Percentiles rank a stretch among this genome's conserved stretches.
Conservation (phyloP, 805 yeast genomes). For the Phaffomyces opuntiae region DNA sequence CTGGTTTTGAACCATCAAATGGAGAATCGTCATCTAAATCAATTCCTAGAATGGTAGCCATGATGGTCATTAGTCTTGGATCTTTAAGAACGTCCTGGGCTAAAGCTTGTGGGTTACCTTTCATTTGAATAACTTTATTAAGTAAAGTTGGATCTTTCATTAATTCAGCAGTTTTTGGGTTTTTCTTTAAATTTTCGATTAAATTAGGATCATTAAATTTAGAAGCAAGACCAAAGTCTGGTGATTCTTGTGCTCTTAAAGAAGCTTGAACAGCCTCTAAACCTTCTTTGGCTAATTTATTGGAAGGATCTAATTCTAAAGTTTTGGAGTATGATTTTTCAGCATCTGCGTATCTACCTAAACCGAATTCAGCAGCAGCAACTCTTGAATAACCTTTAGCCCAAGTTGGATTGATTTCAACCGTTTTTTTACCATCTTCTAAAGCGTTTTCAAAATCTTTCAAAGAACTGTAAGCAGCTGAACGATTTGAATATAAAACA, state of each 20-base stretch:
- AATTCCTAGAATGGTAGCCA: conserved; percentile 82
- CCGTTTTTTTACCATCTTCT: conserved; percentile 79
- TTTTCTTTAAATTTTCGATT: conserved; percentile 63
- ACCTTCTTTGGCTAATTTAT: conserved; percentile 85
- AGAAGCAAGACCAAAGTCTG: conserved; percentile 70
- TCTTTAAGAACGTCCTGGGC: conserved; percentile 67
- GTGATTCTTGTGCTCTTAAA: conserved; percentile 38
- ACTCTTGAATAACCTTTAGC: conserved; percentile 92
- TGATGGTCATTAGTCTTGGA: conserved; percentile 80
- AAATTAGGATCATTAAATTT: conserved; percentile 77
- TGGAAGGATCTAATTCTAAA: conserved; percentile 68
- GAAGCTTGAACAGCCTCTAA: conserved; percentile 62
- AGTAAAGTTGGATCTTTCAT: conserved; percentile 86
- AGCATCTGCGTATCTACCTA: conserved; percentile 73
- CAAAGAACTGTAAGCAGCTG: conserved; percentile 82
- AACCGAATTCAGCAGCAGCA: conserved; percentile 90
- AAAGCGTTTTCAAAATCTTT: conserved; percentile 69
- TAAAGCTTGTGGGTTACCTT: conserved; percentile 68
- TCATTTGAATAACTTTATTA: conserved; percentile 53
- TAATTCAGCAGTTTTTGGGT: conserved; percentile 83
- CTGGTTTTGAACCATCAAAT: conserved; percentile 8
- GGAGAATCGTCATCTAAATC: conserved; percentile 41
- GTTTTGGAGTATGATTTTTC: conserved; percentile 68
- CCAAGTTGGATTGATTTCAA: conserved; percentile 78
- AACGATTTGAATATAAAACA: conserved; percentile 88